These are phyloP conservation scores for Aspergillus costaricaensis DNA, from an alignment of 2,329 filamentous ascomycete genomes.

Conservation along the genomic window DNA sequence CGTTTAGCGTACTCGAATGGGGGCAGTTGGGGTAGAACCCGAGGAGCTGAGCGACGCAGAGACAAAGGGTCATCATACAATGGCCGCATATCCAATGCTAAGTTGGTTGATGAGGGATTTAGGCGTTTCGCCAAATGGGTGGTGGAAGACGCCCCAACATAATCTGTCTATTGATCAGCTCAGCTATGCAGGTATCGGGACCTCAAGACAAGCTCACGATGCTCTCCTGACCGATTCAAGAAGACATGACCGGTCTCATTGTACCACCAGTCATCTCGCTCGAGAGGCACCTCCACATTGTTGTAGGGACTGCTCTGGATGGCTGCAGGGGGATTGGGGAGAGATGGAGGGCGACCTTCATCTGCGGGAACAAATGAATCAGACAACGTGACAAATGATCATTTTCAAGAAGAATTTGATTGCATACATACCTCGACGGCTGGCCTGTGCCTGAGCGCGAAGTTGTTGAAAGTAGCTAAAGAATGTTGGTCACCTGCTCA, in stretches of 20 bases:
- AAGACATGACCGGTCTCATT: slow-evolving; percentile 40
- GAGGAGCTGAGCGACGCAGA: slow-evolving; percentile 29
- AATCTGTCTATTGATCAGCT: slow-evolving; percentile 23
- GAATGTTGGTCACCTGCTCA: slow-evolving; percentile 6
- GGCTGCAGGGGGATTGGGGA: slow-evolving; percentile 13
- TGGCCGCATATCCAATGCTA: slow-evolving; percentile 40
- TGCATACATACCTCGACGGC: slow-evolving; percentile 18
- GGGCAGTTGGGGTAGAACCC: slow-evolving; percentile 46
- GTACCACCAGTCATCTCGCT: slow-evolving; percentile 45
- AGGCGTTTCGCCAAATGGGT: slow-evolving; percentile 39
- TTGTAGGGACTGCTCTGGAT: slow-evolving; percentile 21
- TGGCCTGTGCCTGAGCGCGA: slow-evolving; percentile 31
- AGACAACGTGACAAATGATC: not conserved
- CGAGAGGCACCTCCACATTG: slow-evolving; percentile 25
- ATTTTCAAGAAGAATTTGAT: too few species aligned
- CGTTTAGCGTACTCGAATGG: slow-evolving; percentile 55
- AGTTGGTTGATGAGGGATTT: slow-evolving; percentile 34
- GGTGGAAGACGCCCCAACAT: slow-evolving; percentile 38
- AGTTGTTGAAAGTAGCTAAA: slow-evolving; percentile 37
- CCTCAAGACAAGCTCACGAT: slow-evolving; percentile 25
- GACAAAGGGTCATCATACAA: slow-evolving; percentile 38
- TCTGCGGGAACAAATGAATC: not conserved
- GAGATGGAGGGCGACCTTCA: not conserved
- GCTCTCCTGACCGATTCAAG: slow-evolving; percentile 39
- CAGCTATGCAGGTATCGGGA: not conserved